Conservation (phyloP, 2,329 filamentous ascomycete species). For the Chaetomium sp. region DNA sequence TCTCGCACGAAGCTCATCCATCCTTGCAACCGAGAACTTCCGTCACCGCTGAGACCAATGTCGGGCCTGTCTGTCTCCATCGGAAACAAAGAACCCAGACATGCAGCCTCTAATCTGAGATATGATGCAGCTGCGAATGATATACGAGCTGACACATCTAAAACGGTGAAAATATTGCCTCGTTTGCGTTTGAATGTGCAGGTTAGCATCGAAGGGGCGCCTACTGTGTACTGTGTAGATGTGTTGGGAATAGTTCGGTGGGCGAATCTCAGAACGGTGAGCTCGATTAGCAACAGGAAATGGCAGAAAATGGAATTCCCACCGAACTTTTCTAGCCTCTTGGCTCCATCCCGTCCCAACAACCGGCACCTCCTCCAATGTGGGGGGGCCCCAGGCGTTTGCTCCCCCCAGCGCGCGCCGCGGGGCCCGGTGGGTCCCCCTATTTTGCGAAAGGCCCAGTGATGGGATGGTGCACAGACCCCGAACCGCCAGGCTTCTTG, state of each 20-base stretch:
- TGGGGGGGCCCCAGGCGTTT: too few relatives aligned
- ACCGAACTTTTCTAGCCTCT: neutral
- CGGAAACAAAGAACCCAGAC: neutral
- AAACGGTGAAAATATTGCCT: neutral
- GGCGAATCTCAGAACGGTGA: neutral
- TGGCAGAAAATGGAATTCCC: slow-evolving; percentile 4
- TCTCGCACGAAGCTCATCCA: neutral
- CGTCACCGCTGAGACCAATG: slow-evolving; percentile 2
- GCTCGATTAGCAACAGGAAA: neutral
- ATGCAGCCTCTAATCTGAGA: slow-evolving; percentile 1
- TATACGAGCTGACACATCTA: neutral
- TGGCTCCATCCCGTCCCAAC: slow-evolving; percentile 1
- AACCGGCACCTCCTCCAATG: too few relatives aligned
- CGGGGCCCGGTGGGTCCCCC: neutral
- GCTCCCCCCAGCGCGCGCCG: neutral
- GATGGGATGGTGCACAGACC: neutral
- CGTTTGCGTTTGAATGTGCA: neutral
- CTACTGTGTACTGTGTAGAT: neutral
- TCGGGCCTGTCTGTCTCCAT: neutral
- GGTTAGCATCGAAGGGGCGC: neutral
- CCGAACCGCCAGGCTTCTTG: neutral
- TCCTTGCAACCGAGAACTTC: neutral
- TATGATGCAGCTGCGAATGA: neutral
- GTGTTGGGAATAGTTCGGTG: too few relatives aligned
- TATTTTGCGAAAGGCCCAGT: neutral